Conservation (phyloP, 2,329 filamentous ascomycete genomes). For the Curvularia sp. region DNA sequence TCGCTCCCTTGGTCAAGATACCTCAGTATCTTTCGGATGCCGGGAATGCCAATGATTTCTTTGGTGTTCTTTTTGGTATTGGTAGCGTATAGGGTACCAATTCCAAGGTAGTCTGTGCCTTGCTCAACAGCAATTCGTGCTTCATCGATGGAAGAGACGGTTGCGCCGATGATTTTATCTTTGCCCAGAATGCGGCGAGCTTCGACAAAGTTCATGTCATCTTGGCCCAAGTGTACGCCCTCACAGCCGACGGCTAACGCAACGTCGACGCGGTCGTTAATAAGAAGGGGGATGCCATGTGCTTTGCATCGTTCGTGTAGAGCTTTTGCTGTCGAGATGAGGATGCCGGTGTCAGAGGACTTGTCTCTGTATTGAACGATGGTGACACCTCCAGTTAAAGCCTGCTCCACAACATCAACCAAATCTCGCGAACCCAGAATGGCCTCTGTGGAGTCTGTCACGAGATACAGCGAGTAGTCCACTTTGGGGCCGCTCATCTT, state of each 20-base stretch:
- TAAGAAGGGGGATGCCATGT: conserved; percentile 78
- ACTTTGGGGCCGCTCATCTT: conserved; percentile 48
- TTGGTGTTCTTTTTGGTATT: conserved; percentile 85
- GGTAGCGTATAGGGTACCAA: conserved; percentile 89
- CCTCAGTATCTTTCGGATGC: conserved; percentile 70
- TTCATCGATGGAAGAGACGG: conserved; percentile 77
- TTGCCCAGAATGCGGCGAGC: conserved; percentile 77
- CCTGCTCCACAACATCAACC: conserved; percentile 74
- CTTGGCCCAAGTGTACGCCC: conserved; percentile 93
- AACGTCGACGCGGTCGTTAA: conserved; percentile 93
- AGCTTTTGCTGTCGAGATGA: conserved; percentile 73
- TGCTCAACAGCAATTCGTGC: conserved; percentile 73
- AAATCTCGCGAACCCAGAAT: conserved; percentile 78
- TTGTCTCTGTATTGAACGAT: conserved; percentile 94
- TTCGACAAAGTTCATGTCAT: conserved; percentile 76
- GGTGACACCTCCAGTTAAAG: conserved; percentile 78
- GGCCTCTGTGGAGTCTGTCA: conserved; percentile 88
- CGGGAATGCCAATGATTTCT: conserved; percentile 75
- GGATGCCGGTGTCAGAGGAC: conserved; percentile 72
- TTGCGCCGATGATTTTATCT: conserved; percentile 85
- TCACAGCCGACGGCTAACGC: conserved; percentile 85
- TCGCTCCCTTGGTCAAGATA: conserved; percentile 59
- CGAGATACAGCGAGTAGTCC: conserved; percentile 86
- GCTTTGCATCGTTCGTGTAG: conserved; percentile 75
- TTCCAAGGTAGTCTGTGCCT: conserved; percentile 89